Percentiles rank a stretch among this genome's conserved stretches.
phyloP scores from a whole-genome alignment of 208 protist genomes.

The Trypanosomatidae sp. region DNA sequence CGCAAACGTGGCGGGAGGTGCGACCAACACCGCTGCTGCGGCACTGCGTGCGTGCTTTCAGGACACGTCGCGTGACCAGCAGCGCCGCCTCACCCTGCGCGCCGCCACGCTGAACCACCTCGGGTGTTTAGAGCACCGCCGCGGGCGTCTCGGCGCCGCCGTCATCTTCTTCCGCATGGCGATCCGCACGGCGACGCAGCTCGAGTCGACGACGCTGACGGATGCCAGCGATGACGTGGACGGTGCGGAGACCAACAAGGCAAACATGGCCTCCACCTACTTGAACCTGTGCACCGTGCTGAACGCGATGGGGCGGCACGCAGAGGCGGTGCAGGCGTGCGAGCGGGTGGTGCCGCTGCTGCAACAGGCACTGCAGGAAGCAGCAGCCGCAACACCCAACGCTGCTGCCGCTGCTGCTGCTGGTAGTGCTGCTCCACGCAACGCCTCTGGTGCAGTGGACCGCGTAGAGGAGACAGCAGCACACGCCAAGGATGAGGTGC shows the following conservation, averaged over 20 bases:
- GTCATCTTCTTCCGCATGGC: constrained; percentile 70
- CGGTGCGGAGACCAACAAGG: background rate
- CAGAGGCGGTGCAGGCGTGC: constrained; percentile 70
- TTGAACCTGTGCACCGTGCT: constrained; percentile 88
- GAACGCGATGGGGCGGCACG: constrained; percentile 68
- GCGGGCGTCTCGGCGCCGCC: constrained; percentile 48
- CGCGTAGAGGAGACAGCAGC: constrained; percentile 32
- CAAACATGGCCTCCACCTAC: constrained; percentile 60
- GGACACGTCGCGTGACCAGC: constrained; percentile 22
- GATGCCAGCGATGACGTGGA: background rate
- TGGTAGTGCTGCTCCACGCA: too few relatives aligned
- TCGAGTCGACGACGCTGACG: background rate
- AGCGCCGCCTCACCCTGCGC: constrained; percentile 56
- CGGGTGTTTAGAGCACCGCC: constrained; percentile 85
- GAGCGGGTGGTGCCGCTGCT: constrained; percentile 68
- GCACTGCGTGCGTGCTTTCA: constrained; percentile 19
- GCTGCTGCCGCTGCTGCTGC: too few relatives aligned
- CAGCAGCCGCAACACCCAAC: too few relatives aligned
- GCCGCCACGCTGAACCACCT: constrained; percentile 90
- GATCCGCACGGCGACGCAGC: constrained; percentile 46
- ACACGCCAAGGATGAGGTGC: constrained; percentile 15
- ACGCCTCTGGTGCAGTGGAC: too few relatives aligned
- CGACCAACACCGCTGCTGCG: constrained; percentile 10
- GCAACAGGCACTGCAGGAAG: constrained; percentile 46
- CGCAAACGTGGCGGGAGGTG: background rate